Percentiles rank a stretch among this genome's conserved stretches.
Conservation (phyloP, 345 rosid genomes). For the Populus ilicifolia region DNA sequence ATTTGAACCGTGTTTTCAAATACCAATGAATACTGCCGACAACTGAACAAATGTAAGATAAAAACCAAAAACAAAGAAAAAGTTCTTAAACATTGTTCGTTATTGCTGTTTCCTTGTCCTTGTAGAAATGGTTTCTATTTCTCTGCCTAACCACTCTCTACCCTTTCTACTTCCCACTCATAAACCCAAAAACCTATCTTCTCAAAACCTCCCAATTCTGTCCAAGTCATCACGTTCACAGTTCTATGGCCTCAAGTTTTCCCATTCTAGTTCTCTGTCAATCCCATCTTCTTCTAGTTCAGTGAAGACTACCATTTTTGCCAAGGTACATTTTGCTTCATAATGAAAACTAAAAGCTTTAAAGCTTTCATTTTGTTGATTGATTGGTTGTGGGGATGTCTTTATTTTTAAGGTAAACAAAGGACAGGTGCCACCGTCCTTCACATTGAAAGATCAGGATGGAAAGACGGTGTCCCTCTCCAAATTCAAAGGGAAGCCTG, state of each 20-base stretch:
- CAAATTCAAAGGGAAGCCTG: constrained; percentile 90
- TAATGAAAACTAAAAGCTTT: background rate
- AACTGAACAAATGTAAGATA: background rate
- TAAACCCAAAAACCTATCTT: constrained; percentile 26
- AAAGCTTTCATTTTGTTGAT: background rate
- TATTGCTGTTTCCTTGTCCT: background rate
- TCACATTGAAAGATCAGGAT: constrained; percentile 85
- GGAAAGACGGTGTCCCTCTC: constrained; percentile 71
- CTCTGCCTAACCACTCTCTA: constrained; percentile 35
- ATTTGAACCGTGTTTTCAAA: background rate
- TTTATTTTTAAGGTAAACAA: constrained; percentile 53
- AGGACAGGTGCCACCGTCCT: constrained; percentile 70
- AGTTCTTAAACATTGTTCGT: background rate
- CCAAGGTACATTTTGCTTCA: constrained; percentile 69
- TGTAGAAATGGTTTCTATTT: constrained; percentile 44
- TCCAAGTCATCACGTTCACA: constrained; percentile 61
- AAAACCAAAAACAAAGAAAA: background rate
- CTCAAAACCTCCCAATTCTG: constrained; percentile 24
- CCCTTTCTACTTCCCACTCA: constrained; percentile 32
- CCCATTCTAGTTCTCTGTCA: constrained; percentile 36
- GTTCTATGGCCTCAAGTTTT: constrained; percentile 56
- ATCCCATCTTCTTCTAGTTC: constrained; percentile 32
- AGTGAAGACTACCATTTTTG: constrained; percentile 42
- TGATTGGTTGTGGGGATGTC: background rate
- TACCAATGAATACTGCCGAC: constrained; percentile 27